Evolutionary conservation across 768 basidiomycete genomes (phyloP).

Genomic region (Leccinum subgranulosum): DNA sequence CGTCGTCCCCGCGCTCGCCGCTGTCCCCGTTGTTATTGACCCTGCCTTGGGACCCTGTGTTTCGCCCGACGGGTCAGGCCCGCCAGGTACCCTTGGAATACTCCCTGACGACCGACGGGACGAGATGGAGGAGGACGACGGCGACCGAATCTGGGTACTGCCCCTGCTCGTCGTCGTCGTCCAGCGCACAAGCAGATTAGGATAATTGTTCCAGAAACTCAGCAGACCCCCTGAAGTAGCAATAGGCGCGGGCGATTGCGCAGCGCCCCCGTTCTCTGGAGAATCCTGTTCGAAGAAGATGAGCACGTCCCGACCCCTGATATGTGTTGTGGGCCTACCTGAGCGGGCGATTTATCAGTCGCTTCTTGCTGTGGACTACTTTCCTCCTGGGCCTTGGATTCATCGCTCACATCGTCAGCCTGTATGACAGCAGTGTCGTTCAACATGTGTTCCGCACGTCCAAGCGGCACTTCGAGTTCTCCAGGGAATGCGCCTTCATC

Average conservation of each 20-base stretch:
- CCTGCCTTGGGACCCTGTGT: background rate
- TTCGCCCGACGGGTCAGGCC: conserved; percentile 21
- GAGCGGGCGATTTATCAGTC: conserved; percentile 14
- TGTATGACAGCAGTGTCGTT: conserved; percentile 34
- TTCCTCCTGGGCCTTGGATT: conserved; percentile 18
- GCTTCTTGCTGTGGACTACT: conserved; percentile 17
- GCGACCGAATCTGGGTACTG: conserved; percentile 15
- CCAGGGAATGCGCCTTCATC: conserved; percentile 58
- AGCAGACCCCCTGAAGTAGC: conserved; percentile 44
- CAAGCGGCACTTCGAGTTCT: conserved; percentile 58
- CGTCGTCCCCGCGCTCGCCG: background rate
- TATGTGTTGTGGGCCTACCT: conserved; percentile 17
- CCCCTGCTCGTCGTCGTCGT: conserved; percentile 28
- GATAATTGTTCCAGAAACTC: conserved; percentile 60
- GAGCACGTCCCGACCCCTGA: background rate
- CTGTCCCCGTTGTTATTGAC: background rate
- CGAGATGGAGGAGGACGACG: conserved; percentile 13
- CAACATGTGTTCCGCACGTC: conserved; percentile 57
- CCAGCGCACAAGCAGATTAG: conserved; percentile 56
- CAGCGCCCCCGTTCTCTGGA: conserved; percentile 22
- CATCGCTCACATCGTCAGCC: conserved; percentile 11
- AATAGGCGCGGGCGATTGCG: conserved; percentile 19
- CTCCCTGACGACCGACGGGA: conserved; percentile 24
- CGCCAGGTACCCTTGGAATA: conserved; percentile 37
- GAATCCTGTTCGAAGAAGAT: conserved; percentile 17